phyloP scores from a whole-genome alignment of 305 asterid genomes.

The Lippia alba region DNA sequence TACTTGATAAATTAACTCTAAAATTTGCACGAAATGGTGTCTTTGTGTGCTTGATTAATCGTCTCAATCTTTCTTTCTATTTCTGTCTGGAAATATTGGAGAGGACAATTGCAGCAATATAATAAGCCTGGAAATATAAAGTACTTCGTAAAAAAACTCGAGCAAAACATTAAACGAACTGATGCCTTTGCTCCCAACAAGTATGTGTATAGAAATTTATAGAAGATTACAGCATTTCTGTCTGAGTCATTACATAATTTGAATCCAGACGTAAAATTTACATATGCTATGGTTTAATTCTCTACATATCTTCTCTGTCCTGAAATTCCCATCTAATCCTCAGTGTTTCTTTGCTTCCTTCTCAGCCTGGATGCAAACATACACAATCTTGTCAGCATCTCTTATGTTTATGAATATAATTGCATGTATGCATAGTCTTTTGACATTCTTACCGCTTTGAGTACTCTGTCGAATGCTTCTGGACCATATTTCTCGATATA shows the following conservation, averaged over 20 bases:
- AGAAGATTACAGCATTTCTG: conserved; percentile 8
- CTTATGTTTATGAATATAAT: not conserved
- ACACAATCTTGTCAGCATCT: conserved; percentile 12
- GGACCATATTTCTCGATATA: conserved; percentile 77
- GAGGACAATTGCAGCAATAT: not conserved
- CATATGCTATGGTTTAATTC: not conserved
- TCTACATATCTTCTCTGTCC: conserved; percentile 1
- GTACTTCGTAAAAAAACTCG: not conserved
- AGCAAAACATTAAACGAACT: not conserved
- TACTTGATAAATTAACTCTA: not conserved
- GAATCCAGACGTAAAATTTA: conserved; percentile 6
- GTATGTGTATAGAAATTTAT: not conserved
- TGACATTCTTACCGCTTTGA: conserved; percentile 60
- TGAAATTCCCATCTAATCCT: conserved; percentile 16
- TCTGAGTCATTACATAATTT: conserved; percentile 17
- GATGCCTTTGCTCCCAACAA: not conserved
- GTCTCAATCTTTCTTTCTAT: not conserved
- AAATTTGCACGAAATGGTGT: not conserved
- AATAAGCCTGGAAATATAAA: not conserved
- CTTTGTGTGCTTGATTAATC: not conserved
- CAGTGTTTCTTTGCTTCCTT: conserved; percentile 55
- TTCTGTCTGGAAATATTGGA: not conserved
- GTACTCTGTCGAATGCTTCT: conserved; percentile 76
- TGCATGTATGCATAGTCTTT: too few species aligned
- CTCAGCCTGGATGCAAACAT: conserved; percentile 53